Evolutionary conservation across 2,329 filamentous ascomycete genomes (phyloP).

Genomic region (Fusarium albidum): DNA sequence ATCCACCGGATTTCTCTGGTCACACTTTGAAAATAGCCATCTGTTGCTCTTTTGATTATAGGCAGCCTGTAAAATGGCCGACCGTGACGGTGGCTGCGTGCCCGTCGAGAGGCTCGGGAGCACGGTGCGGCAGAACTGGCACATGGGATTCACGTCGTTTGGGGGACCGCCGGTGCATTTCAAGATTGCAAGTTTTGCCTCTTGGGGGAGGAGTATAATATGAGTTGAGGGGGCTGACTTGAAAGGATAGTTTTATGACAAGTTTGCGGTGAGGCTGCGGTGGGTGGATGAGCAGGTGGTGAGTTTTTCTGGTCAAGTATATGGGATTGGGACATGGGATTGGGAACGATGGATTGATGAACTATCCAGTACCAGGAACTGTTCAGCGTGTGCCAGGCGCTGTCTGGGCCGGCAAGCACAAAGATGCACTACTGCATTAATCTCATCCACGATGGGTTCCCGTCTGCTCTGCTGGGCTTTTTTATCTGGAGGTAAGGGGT

Average conservation of each 20-base stretch:
- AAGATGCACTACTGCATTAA: constrained; percentile 77
- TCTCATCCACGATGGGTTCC: constrained; percentile 67
- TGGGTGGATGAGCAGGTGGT: constrained; percentile 78
- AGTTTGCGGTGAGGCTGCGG: constrained; percentile 65
- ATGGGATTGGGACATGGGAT: rapidly evolving
- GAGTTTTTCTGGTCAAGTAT: not conserved
- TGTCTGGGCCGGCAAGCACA: constrained; percentile 73
- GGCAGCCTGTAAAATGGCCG: no score
- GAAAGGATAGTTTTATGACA: constrained; percentile 27
- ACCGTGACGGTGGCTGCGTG: constrained; percentile 10
- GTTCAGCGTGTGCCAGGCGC: constrained; percentile 73
- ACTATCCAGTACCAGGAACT: constrained; percentile 81
- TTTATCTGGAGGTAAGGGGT: constrained; percentile 67
- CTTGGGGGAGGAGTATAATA: not conserved
- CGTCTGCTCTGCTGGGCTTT: constrained; percentile 66
- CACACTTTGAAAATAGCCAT: no score
- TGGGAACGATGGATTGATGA: no score
- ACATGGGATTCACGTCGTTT: constrained; percentile 71
- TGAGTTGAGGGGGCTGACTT: not conserved
- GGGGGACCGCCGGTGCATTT: constrained; percentile 76
- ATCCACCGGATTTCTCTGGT: not conserved
- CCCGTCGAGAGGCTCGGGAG: constrained; percentile 11
- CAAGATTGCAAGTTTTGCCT: constrained; percentile 58
- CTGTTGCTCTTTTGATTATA: no score
- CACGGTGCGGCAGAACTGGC: constrained; percentile 53